Conservation (phyloP, 2,329 filamentous ascomycete genomes). For the Penicillium sp. region DNA sequence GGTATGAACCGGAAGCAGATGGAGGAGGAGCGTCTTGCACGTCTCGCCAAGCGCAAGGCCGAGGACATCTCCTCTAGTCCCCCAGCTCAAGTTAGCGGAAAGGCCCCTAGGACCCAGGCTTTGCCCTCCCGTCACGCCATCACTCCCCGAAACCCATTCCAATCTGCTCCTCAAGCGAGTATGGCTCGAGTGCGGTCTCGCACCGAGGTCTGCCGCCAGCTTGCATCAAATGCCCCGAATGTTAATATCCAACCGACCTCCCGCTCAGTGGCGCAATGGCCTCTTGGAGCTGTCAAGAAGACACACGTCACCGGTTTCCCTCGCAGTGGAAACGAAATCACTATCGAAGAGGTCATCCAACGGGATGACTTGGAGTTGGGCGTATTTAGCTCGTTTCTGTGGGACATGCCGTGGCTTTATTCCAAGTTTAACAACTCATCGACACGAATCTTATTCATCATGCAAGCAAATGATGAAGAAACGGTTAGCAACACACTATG, state of each 20-base stretch:
- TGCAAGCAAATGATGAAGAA: slow-evolving; percentile 56
- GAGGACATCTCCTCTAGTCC: slow-evolving; percentile 39
- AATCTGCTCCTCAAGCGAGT: not conserved
- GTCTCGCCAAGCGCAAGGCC: slow-evolving; percentile 59
- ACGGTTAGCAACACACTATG: slow-evolving; percentile 31
- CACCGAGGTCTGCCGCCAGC: not conserved
- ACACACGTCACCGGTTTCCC: slow-evolving; percentile 69
- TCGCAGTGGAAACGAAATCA: slow-evolving; percentile 69
- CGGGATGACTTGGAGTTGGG: slow-evolving; percentile 68
- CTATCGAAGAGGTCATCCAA: slow-evolving; percentile 81
- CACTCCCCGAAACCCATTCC: not conserved
- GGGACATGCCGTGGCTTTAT: slow-evolving; percentile 77
- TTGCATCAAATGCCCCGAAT: slow-evolving; percentile 3
- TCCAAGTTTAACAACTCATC: slow-evolving; percentile 62
- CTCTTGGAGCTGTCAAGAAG: slow-evolving; percentile 69
- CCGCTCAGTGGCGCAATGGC: slow-evolving; percentile 45
- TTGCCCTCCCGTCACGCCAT: too few relatives aligned
- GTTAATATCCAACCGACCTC: slow-evolving; percentile 12
- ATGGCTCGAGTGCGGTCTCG: not conserved
- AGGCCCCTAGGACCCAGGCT: slow-evolving; percentile 22
- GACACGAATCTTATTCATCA: slow-evolving; percentile 64
- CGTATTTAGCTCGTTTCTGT: slow-evolving; percentile 82
- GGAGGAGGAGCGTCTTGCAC: slow-evolving; percentile 77
- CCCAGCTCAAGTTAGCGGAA: slow-evolving; percentile 19
- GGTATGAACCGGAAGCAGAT: slow-evolving; percentile 74